Conservation (phyloP, 164 flowering plant species). For the Magnolia kwangsiensis region DNA sequence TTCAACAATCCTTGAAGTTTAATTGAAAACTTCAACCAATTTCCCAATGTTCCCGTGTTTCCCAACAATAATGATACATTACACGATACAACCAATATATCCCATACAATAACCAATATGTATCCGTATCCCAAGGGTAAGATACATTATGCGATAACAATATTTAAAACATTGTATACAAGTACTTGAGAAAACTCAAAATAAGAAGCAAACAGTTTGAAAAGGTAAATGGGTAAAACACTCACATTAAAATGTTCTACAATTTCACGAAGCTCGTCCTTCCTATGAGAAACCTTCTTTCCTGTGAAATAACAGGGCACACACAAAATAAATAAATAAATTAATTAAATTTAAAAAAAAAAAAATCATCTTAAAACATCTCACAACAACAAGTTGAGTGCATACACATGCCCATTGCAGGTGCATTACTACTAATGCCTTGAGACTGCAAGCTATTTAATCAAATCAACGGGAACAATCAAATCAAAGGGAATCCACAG, state of each 20-base stretch:
- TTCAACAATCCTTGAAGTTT: too few species aligned
- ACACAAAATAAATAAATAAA: too few species aligned
- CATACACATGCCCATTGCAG: not conserved
- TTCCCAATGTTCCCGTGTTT: too few species aligned
- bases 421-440: not conserved
- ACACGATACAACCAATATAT: too few species aligned
- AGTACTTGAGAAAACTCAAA: too few species aligned
- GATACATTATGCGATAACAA: too few species aligned
- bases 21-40: too few species aligned
- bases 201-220: not conserved
- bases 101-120: too few species aligned
- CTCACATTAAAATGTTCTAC: slow-evolving; percentile 92
- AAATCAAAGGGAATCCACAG: not conserved
- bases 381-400: not conserved
- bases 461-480: not conserved
- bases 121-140: too few species aligned
- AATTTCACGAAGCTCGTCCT: slow-evolving; percentile 70
- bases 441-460: not conserved
- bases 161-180: too few species aligned
- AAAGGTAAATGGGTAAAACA: slow-evolving; percentile 9
- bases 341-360: too few species aligned
- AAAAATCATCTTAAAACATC: not conserved
- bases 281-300: slow-evolving; percentile 56
- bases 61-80: too few species aligned
- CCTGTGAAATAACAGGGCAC: slow-evolving; percentile 39